A percentile compares a stretch with the other conserved stretches of the same genome.
These are phyloP conservation scores for Pythium aristosporum DNA, from an alignment of 352 stramenopile genomes.

Conservation along the genomic window DNA sequence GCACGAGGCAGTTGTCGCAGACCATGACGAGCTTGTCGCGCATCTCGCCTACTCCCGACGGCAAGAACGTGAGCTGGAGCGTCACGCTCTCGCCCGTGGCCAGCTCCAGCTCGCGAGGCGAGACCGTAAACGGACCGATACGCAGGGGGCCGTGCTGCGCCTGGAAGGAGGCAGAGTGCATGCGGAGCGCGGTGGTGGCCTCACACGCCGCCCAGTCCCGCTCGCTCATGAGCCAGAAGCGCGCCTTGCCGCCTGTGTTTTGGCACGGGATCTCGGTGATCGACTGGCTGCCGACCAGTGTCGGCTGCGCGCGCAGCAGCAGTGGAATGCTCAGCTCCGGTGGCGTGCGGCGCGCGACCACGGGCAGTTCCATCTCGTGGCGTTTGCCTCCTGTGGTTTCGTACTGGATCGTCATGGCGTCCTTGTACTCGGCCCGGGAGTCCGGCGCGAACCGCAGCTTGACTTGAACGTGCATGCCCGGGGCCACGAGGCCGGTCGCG, in stretches of 20 bases:
- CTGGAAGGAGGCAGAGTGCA: neutral
- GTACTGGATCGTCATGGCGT: slow-evolving; percentile 53
- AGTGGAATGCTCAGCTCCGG: slow-evolving; percentile 70
- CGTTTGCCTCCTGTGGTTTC: slow-evolving; percentile 33
- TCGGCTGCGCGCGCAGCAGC: slow-evolving; percentile 51
- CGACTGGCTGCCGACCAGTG: slow-evolving; percentile 56
- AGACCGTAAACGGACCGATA: slow-evolving; percentile 54
- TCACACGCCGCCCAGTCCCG: slow-evolving; percentile 47
- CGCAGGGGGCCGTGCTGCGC: slow-evolving; percentile 2
- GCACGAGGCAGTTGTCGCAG: slow-evolving; percentile 83
- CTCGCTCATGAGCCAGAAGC: slow-evolving; percentile 76
- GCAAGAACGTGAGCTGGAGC: slow-evolving; percentile 55
- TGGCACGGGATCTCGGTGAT: slow-evolving; percentile 48
- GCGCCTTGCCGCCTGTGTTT: slow-evolving; percentile 58
- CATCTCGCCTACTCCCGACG: slow-evolving; percentile 54
- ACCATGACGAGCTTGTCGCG: slow-evolving; percentile 73
- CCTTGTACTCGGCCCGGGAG: slow-evolving; percentile 74
- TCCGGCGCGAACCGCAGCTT: slow-evolving; percentile 64
- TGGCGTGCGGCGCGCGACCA: slow-evolving; percentile 47
- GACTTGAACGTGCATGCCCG: slow-evolving; percentile 67
- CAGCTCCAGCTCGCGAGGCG: slow-evolving; percentile 58
- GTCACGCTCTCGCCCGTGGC: slow-evolving; percentile 36
- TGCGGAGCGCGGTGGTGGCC: slow-evolving; percentile 13
- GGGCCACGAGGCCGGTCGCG: slow-evolving; percentile 56
- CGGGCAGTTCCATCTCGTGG: slow-evolving; percentile 36